Percentiles rank a stretch among this genome's conserved stretches.
Evolutionary conservation across 495 filamentous ascomycete species (phyloP).

Genomic region (Achaetomiella virescens): DNA sequence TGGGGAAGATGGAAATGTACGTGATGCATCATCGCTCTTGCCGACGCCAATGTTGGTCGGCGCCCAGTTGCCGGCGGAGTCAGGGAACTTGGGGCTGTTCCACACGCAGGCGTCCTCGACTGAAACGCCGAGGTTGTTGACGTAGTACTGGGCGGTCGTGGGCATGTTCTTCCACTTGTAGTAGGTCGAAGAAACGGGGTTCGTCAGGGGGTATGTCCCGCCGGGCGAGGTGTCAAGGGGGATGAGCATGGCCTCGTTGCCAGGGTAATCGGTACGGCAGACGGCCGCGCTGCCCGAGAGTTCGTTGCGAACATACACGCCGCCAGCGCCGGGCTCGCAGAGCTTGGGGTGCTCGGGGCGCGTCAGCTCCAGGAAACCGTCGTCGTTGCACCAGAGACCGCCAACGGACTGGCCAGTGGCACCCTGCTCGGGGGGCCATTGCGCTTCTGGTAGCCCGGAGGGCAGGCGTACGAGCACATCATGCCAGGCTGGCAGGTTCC

Average conservation of each 20-base stretch:
- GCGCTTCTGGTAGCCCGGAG: conserved; percentile 84
- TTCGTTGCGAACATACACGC: conserved; percentile 68
- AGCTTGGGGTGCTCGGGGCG: conserved; percentile 58
- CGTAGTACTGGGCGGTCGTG: conserved; percentile 94
- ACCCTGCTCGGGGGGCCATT: conserved; percentile 83
- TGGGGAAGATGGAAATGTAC: conserved; percentile 77
- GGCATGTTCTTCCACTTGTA: conserved; percentile 66
- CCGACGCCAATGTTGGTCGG: conserved; percentile 86
- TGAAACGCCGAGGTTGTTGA: conserved; percentile 71
- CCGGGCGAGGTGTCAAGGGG: conserved; percentile 59
- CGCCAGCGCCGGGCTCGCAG: conserved; percentile 66
- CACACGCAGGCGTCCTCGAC: conserved; percentile 72
- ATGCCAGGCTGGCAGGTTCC: conserved; percentile 54
- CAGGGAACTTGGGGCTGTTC: conserved; percentile 50
- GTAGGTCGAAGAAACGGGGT: conserved; percentile 62
- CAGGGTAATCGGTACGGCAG: conserved; percentile 96
- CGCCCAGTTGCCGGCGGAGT: conserved; percentile 72
- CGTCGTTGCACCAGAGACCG: conserved; percentile 70
- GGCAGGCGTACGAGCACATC: conserved; percentile 93
- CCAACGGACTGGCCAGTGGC: conserved; percentile 79
- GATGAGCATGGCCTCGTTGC: conserved; percentile 76
- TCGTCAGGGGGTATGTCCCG: conserved; percentile 55
- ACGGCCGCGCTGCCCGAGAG: conserved; percentile 59
- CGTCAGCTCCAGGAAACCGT: conserved; percentile 73
- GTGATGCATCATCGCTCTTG: conserved; percentile 52